A percentile compares a stretch with the other conserved stretches of the same genome.
Conservation (phyloP, 1,139 yeast species). For the Debaryomycetaceae sp. region DNA sequence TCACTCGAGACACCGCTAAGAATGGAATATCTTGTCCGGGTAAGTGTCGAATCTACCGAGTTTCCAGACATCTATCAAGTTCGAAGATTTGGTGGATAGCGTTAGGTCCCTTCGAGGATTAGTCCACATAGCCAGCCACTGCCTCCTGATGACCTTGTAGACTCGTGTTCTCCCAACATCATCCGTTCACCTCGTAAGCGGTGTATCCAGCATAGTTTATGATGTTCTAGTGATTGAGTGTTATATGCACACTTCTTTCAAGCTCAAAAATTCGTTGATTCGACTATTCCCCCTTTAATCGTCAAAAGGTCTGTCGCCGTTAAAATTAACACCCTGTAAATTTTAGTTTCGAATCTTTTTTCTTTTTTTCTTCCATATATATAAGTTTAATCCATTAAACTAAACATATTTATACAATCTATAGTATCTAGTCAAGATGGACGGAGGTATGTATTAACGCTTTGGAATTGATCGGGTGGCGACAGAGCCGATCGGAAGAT, state of each 20-base stretch:
- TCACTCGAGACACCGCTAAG: not conserved
- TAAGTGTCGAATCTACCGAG: not conserved
- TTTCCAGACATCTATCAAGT: not conserved
- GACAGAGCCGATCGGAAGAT: not conserved
- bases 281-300: slow-evolving; percentile 4
- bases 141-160: too few species aligned
- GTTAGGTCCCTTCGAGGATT: too few species aligned
- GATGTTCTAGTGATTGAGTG: too few species aligned
- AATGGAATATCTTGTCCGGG: not conserved
- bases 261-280: not conserved
- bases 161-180: too few species aligned
- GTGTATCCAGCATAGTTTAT: too few species aligned
- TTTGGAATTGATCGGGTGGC: not conserved
- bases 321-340: slow-evolving; percentile 10
- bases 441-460: slow-evolving; percentile 45
- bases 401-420: slow-evolving; percentile 15
- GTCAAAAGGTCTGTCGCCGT: slow-evolving; percentile 5
- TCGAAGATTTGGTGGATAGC: not conserved
- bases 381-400: slow-evolving; percentile 8
- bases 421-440: slow-evolving; percentile 28
- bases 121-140: too few species aligned
- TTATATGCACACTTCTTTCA: not conserved
- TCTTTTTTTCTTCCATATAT: slow-evolving; percentile 5
- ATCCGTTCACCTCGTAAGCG: too few species aligned
- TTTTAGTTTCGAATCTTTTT: slow-evolving; percentile 4